Percentiles rank a stretch among this genome's conserved stretches.
phyloP scores from a whole-genome alignment of 208 protist genomes.

The Leishmania amazonensis region DNA sequence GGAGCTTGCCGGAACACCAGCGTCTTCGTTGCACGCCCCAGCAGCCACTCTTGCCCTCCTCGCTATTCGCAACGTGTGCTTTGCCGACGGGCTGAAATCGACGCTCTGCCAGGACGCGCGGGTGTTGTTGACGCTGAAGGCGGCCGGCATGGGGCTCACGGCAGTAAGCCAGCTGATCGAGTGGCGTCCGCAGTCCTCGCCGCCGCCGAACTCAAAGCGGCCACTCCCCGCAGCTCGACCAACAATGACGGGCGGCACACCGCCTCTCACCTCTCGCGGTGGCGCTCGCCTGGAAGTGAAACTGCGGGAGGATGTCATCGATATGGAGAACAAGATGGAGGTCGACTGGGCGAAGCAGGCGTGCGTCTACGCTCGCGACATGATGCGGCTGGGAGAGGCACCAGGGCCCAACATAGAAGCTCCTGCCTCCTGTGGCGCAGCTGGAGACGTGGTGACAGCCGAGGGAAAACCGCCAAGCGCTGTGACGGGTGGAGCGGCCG shows the following conservation, averaged over 20 bases:
- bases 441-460: background rate
- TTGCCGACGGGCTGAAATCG: slow-evolving; percentile 57
- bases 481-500: background rate
- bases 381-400: background rate
- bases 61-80: slow-evolving; percentile 78
- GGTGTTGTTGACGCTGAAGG: slow-evolving; percentile 73
- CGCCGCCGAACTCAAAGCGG: background rate
- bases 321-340: slow-evolving; percentile 17
- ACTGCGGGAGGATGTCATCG: slow-evolving; percentile 25
- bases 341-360: slow-evolving; percentile 32
- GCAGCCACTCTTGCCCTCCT: slow-evolving; percentile 65
- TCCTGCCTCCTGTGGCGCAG: background rate
- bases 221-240: background rate
- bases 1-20: slow-evolving; percentile 43
- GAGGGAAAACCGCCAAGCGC: background rate
- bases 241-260: background rate
- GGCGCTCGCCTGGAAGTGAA: slow-evolving; percentile 4
- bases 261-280: background rate
- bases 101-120: slow-evolving; percentile 75
- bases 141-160: slow-evolving; percentile 43
- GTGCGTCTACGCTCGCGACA: slow-evolving; percentile 22
- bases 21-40: background rate
- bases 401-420: background rate
- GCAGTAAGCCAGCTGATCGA: slow-evolving; percentile 31
- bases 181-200: background rate